Evolutionary conservation across 805 yeast genomes (phyloP).

Genomic region (Dipodascopsis uninucleata): DNA sequence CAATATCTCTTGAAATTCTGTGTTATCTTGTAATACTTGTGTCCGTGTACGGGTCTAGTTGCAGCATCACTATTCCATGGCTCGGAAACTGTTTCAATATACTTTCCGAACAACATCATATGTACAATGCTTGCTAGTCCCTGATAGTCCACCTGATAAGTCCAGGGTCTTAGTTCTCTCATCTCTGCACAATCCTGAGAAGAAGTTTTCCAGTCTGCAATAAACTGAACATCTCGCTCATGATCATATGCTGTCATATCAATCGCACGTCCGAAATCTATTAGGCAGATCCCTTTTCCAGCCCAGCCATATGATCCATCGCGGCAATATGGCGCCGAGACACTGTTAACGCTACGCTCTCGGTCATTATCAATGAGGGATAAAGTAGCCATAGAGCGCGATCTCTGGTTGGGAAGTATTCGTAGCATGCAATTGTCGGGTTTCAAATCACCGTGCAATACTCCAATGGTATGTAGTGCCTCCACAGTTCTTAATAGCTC

Average conservation of each 20-base stretch:
- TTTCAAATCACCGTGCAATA: constrained; percentile 81
- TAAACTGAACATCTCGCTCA: constrained; percentile 46
- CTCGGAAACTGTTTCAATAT: constrained; percentile 46
- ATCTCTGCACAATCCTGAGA: constrained; percentile 72
- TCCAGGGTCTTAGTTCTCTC: constrained; percentile 60
- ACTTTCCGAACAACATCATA: constrained; percentile 65
- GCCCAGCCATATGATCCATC: constrained; percentile 47
- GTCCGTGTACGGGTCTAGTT: constrained; percentile 8
- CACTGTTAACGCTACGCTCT: not conserved
- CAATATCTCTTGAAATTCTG: constrained; percentile 65
- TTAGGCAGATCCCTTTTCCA: constrained; percentile 54
- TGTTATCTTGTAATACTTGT: constrained; percentile 37
- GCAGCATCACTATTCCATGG: constrained; percentile 23
- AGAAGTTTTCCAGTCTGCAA: constrained; percentile 57
- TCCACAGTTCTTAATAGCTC: constrained; percentile 61
- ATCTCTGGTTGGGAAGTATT: constrained; percentile 36
- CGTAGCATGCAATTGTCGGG: constrained; percentile 83
- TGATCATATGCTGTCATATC: constrained; percentile 58
- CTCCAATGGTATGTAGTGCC: constrained; percentile 57
- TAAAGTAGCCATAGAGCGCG: constrained; percentile 13
- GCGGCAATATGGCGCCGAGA: constrained; percentile 32
- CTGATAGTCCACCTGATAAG: constrained; percentile 75
- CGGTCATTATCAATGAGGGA: constrained; percentile 8
- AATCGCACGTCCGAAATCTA: constrained; percentile 79
- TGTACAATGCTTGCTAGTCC: constrained; percentile 77